Evolutionary conservation across 2,329 filamentous ascomycete species (phyloP).

Genomic region (Ophiocordyceps sinensis): DNA sequence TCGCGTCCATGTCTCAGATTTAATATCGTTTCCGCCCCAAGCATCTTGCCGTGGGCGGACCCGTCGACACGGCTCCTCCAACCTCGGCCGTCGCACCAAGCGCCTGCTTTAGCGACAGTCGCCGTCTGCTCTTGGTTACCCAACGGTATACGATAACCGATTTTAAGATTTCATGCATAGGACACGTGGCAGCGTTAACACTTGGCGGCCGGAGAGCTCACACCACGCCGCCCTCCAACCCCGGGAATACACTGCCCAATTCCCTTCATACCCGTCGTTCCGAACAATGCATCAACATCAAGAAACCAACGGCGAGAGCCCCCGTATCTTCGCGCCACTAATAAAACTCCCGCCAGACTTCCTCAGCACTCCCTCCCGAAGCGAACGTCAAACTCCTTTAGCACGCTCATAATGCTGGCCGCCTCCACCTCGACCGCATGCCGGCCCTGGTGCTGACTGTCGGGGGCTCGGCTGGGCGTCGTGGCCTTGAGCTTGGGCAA

Average conservation of each 20-base stretch:
- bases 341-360: not conserved
- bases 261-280: not conserved
- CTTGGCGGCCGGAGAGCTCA: too few species aligned
- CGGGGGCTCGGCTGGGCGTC: conserved; percentile 18
- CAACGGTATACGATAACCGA: too few species aligned
- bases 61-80: not conserved
- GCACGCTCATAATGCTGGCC: conserved; percentile 72
- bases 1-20: conserved; percentile 1
- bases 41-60: too few species aligned
- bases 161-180: too few species aligned
- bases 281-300: not conserved
- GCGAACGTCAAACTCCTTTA: conserved; percentile 65
- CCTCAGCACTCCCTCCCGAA: conserved; percentile 37
- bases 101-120: too few species aligned
- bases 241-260: not conserved
- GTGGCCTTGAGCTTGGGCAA: conserved; percentile 56
- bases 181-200: too few species aligned
- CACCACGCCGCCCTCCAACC: too few species aligned
- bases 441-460: conserved; percentile 21
- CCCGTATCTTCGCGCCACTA: not conserved
- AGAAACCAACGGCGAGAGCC: not conserved
- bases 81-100: not conserved
- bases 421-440: conserved; percentile 66
- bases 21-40: not conserved
- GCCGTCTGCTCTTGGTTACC: not conserved